Conservation (phyloP, 2,329 filamentous ascomycete genomes). For the Alternaria sp. region DNA sequence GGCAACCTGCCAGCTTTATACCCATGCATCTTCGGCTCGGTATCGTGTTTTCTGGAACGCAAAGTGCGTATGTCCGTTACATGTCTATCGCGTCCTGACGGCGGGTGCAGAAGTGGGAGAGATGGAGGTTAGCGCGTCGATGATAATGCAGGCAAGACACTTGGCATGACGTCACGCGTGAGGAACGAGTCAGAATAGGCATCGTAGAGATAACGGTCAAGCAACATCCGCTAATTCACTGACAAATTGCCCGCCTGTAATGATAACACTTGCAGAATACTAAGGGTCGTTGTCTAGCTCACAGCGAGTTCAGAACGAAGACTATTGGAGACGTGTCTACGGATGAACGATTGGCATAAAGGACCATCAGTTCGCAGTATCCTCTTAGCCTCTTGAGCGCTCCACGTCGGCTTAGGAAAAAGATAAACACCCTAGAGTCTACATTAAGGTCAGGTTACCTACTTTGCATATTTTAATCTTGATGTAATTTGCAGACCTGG, state of each 20-base stretch:
- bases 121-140: background rate
- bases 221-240: background rate
- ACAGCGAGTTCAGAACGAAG: slow-evolving; percentile 9
- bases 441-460: background rate
- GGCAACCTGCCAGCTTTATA: background rate
- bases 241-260: background rate
- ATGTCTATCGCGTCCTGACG: background rate
- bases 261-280: background rate
- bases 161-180: slow-evolving; percentile 13
- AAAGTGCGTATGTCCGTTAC: background rate
- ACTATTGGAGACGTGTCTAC: background rate
- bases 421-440: background rate
- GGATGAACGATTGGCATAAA: background rate
- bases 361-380: background rate
- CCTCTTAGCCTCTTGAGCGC: background rate
- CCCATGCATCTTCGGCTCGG: background rate
- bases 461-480: background rate
- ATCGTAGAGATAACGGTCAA: slow-evolving; percentile 7
- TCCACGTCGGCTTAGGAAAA: background rate
- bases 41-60: background rate
- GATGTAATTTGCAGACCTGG: background rate
- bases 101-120: slow-evolving; percentile 5
- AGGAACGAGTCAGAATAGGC: background rate
- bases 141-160: slow-evolving; percentile 3
- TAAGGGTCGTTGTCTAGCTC: background rate